Evolutionary conservation across 305 asterid species (phyloP).

Genomic region (Rubia tinctorum): DNA sequence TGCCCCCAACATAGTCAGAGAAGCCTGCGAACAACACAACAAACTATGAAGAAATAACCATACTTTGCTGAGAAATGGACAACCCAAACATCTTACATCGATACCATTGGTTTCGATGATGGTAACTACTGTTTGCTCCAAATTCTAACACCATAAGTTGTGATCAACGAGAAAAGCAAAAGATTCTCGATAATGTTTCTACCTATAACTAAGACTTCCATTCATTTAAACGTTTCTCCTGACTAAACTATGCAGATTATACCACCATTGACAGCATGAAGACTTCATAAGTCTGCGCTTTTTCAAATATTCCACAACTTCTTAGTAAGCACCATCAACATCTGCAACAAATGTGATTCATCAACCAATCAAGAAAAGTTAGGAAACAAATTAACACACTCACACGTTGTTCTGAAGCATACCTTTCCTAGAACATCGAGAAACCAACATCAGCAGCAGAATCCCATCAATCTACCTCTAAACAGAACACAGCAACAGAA

Average conservation of each 20-base stretch:
- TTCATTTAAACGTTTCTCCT: slow-evolving; percentile 22
- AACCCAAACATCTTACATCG: background rate
- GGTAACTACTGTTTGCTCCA: background rate
- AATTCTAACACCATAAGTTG: background rate
- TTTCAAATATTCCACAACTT: no score
- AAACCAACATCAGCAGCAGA: background rate
- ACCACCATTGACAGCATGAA: no score
- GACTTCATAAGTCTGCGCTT: background rate
- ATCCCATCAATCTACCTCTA: background rate
- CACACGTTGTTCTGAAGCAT: background rate
- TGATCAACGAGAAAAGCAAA: background rate
- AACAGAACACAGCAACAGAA: no score
- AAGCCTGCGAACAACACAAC: background rate
- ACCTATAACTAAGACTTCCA: slow-evolving; percentile 10
- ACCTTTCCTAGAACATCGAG: slow-evolving; percentile 14
- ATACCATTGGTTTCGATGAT: no score
- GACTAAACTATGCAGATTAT: no score
- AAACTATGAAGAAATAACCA: background rate
- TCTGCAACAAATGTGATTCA: slow-evolving; percentile 34
- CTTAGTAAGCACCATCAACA: slow-evolving; percentile 16
- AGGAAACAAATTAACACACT: background rate
- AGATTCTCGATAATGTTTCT: no score
- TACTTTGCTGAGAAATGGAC: background rate
- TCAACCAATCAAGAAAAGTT: slow-evolving; percentile 5
- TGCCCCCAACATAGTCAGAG: background rate